Base-by-base conservation (phyloP, 2,329 filamentous ascomycete species). In the Fusarium secorum region DNA sequence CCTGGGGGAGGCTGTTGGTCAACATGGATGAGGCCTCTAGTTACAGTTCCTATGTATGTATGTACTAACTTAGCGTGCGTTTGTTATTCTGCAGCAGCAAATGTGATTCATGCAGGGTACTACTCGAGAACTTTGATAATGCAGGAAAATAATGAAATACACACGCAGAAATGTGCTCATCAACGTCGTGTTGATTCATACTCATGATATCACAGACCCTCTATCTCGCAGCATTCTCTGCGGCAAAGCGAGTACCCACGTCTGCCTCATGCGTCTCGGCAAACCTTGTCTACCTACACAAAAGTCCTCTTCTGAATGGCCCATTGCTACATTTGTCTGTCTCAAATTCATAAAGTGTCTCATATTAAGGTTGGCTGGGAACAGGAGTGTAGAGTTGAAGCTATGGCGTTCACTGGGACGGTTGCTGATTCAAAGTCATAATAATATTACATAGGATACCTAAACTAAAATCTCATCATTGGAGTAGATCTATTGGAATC, bases 91-190 rank as follows among this genome's bases (percentile, higher is more conserved):
- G 63, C 61, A 63, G 60, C 58, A 57, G 28, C 41, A 63, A 60
- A 61, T 65, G 70, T 73, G 73, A 75, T 75, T 74, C 72, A 74
- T 75, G 74, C 74, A 74, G 24, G 63, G 56, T 73, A 73, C 70
- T 74, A 75, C 70, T 75, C 74, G 68, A 57, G 57, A 44, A 44
- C 26, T 55, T 28, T 39, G 45, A 63, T 51, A 49, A 53, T 22
- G 36, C 33, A 54, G 30, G 24, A 38, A 17, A 58, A 35, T 39
- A 35, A 28, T 30, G 44, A 44, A 30, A n/a, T 20, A 28, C 14
- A 18, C 14, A 42, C 18, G 35, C 35, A 59, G 30, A 54, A 54
- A 61, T 71, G 67, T 68, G 64, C 55, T 71, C 39, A 51, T 46
- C 13, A 52, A 22, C 48, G 56, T 46, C 41, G 44, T 59, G 36